Base-by-base conservation (phyloP, 148 eudicot species). In the Vaccinium darrowii region DNA sequence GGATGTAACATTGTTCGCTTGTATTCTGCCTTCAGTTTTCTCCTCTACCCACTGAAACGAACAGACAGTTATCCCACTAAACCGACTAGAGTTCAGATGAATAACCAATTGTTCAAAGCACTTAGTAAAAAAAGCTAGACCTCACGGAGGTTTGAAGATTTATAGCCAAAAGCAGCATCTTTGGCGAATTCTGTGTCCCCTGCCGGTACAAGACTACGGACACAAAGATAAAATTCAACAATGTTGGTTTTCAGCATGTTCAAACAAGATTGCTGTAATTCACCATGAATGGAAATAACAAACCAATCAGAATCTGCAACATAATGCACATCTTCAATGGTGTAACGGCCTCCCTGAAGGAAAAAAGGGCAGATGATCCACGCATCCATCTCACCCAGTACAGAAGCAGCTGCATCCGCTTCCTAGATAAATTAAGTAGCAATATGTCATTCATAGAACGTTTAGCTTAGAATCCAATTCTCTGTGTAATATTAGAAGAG, bases 281-380 rank as follows among this genome's bases (percentile, higher is more conserved):
- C 62, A 71, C 78, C 36, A 58, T 9, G 71, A 33, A 23, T 65
- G 27, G 6, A 21, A 50, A 75, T 60, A 78, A 67, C 43, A 60
- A 89, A 95, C 99, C 95, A 58, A 76, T 94, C 96, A 87, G 94
- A 88, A 54, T 97, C 99, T 60, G 98, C 98, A 86, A 97, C 99
- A 87, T 95, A 97, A 84, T 97, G 99, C 77, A 94, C 81, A 85
- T 97, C 99, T 53, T 90, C 91, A 81, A 95, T 95, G 57, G 99
- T 97, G 80, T 90, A 95, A 54, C 99, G 99, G 83, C 99, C 99
- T 75, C 99, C 99, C 88, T 97, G 98, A 88, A 97, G 93, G 84
- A 97, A 97, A 89, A 97, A 97, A n/a, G 99, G 98, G 89, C 98
- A 97, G 84, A 97, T 94, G 87, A 97, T 95, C 92, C 93, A 94